Percentiles rank a stretch among this genome's conserved stretches.
phyloP scores from a whole-genome alignment of 768 basidiomycete genomes.

The Lyophyllum decastes region DNA sequence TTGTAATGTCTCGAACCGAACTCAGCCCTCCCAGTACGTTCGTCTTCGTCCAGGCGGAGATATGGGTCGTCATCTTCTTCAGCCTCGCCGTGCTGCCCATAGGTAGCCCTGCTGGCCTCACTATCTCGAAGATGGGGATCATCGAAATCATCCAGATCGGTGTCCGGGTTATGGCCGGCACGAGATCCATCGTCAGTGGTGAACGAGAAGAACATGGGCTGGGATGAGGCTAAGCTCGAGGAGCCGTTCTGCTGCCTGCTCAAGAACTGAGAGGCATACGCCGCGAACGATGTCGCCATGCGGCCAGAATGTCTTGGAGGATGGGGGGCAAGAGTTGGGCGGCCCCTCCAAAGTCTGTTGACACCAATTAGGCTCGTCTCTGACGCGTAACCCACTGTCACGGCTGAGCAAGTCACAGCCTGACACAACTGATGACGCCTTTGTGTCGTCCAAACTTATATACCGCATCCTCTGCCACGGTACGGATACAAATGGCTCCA shows the following conservation, averaged over 20 bases:
- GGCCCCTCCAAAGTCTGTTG: constrained; percentile 18
- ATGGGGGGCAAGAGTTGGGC: constrained; percentile 8
- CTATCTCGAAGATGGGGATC: constrained; percentile 69
- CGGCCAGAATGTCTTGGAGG: constrained; percentile 21
- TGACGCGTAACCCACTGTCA: constrained; percentile 16
- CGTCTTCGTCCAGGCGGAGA: constrained; percentile 73
- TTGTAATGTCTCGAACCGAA: constrained; percentile 29
- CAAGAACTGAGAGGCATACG: constrained; percentile 82
- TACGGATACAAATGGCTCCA: too few species aligned
- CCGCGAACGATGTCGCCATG: constrained; percentile 73
- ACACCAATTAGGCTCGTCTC: constrained; percentile 17
- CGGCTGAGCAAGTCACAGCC: constrained; percentile 4
- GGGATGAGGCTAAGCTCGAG: constrained; percentile 60
- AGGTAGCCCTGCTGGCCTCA: constrained; percentile 32
- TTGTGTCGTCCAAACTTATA: too few species aligned
- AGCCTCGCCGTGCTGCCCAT: constrained; percentile 27
- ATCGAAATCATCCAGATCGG: constrained; percentile 70
- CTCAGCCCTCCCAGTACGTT: constrained; percentile 32
- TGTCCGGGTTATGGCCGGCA: constrained; percentile 45
- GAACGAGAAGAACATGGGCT: constrained; percentile 89
- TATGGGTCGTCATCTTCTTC: constrained; percentile 77
- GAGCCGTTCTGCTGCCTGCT: constrained; percentile 51
- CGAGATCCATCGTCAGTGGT: constrained; percentile 71
- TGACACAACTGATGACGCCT: background rate
- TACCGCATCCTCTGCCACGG: too few species aligned